Base-by-base conservation (phyloP, 2,329 filamentous ascomycete species). In the Pyrenochaeta sp. region DNA sequence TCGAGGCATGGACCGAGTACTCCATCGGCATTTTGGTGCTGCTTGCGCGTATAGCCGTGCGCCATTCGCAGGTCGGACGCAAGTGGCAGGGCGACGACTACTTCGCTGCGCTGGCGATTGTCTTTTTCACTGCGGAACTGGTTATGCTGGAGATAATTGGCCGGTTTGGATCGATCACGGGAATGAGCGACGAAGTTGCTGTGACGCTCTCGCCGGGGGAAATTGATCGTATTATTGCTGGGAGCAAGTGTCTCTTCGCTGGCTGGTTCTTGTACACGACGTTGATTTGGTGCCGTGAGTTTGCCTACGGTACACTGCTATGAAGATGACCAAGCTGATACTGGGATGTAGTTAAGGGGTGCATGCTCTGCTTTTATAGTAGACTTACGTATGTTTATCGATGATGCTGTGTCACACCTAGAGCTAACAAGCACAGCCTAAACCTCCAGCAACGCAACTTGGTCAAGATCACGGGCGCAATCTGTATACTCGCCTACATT, bases 11-110 rank as follows among this genome's bases (percentile, higher is more conserved):
- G 47, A 46, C 34, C 18, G 47, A 50, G 24, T 50, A 50, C 35
- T 42, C 26, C n/a, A 21, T 50, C 18, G 47, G 47, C 10, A 46
- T 47, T 28, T 24, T 39, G 11, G 36, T 50, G n/a, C 18, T 46
- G 26, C 7, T 43, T 14, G 19, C 24, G 18, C 48, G 44, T 6
- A 44, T 51, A 15, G 20, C 29, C 20, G 41, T 22, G 14, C 44
- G 44, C 13, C 45, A 41, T 38, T 37, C 20, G 17, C 39, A 41
- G 15, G 19, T 48, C 18, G 40, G 41, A 7, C 15, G 29, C 20
- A 38, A 40, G 3, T 51, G 48, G 48, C 35, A 51, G 6, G 48
- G 48, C 23, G 48, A 51, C 15, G 48, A 51, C 30, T 51, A 51
- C 35, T 44, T 48, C 17, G 27, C 44, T 18, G 20, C 41, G 13